phyloP scores from a whole-genome alignment of 2,329 filamentous ascomycete species.

The Diaporthe vaccinii region DNA sequence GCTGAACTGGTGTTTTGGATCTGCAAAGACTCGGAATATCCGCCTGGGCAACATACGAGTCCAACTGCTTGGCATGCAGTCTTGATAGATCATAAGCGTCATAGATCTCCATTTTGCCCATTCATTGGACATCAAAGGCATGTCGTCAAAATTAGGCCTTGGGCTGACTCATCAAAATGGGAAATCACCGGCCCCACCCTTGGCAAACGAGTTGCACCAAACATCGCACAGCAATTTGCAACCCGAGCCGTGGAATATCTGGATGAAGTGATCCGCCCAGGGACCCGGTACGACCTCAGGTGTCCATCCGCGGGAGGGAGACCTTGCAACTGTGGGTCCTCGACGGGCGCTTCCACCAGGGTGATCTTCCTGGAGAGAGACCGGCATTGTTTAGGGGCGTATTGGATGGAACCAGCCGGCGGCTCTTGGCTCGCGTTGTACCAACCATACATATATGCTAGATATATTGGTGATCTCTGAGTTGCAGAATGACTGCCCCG shows the following conservation, averaged over 20 bases:
- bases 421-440: not conserved
- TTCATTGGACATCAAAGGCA: not conserved
- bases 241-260: not conserved
- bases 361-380: not conserved
- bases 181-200: not conserved
- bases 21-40: not conserved
- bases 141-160: conserved; percentile 13
- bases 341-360: not conserved
- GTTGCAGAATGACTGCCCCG: not conserved
- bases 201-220: not conserved
- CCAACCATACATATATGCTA: not conserved
- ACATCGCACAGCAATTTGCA: not conserved
- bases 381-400: not conserved
- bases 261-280: not conserved
- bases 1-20: not conserved
- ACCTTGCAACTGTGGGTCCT: not conserved
- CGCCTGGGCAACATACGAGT: not conserved
- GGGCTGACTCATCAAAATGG: not conserved
- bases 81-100: not conserved
- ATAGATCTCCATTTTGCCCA: not conserved
- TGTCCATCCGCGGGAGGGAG: not conserved
- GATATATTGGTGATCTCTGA: not conserved
- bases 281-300: not conserved
- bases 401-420: not conserved
- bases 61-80: not conserved